Base-by-base conservation (phyloP, 2,329 filamentous ascomycete genomes). In the Trichophyton schoenleinii region DNA sequence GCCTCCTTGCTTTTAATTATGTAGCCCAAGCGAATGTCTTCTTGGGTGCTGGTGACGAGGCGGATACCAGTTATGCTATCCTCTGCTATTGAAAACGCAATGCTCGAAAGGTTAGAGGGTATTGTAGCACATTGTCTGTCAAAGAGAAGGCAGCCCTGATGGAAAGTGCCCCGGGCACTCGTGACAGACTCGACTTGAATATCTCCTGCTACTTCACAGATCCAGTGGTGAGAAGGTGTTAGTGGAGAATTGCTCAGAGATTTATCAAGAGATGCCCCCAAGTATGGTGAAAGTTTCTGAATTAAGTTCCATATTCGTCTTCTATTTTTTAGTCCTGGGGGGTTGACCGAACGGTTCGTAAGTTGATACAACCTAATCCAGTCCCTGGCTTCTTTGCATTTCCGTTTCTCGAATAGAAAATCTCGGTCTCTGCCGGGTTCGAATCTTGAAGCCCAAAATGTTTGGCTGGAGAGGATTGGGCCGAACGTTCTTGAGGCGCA, bases 371-470 rank as follows among this genome's bases (percentile, higher is more conserved):
- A 38, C 28, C n/a, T 34, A 25, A 34, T 4, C 57, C 57, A 59
- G 28, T 59, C 57, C 6, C 34, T 34, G 3, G 38, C 6, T 6
- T 48, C 57, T 25, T 44, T 28, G 15, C n/a, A 31, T 2, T 34
- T 44, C 31, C 34, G 31, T 42, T 41, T 41, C 38, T 59, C 57
- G 3, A 46, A 49, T 2, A 59, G 8, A 31, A 59, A 59, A 0
- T 3, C 57, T 3, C 42, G 25, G 18, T 59, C 57, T 34, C 11
- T 44, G 0, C 57, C 57, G 7, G 42, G 18, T 34, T 34, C n/a
- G 25, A 59, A 59, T 2, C 57, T 59, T 13, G 57, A 48, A n/a
- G 38, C 38, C 57, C 57, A 59, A 36, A 59, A 59, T 48, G 15
- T 46, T 25, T 59, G 57, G 9, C 38, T 59, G 31, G 25, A n/a